Evolutionary conservation across 257 asterid genomes (phyloP).

Genomic region (Nicotiana sylvestris): DNA sequence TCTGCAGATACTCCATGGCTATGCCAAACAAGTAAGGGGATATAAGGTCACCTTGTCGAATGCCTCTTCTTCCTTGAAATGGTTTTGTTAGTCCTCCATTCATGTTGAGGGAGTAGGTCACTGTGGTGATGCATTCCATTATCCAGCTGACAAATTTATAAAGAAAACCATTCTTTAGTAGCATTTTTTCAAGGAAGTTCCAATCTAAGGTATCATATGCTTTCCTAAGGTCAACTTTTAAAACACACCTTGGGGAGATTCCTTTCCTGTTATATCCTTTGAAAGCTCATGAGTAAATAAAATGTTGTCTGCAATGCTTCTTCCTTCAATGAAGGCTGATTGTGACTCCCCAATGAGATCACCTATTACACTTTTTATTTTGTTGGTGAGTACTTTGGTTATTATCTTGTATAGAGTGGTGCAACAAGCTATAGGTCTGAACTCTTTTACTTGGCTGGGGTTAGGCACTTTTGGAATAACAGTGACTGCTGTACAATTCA

Average conservation of each 20-base stretch:
- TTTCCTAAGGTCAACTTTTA: not conserved
- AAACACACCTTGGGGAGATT: not conserved
- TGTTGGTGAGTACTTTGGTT: not conserved
- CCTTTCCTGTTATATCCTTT: not conserved
- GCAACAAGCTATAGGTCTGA: not conserved
- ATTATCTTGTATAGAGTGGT: too few relatives aligned
- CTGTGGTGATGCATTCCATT: not conserved
- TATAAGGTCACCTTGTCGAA: not conserved
- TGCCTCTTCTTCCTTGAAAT: not conserved
- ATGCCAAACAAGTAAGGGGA: too few relatives aligned
- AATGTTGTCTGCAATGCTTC: not conserved
- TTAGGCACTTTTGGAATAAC: too few relatives aligned
- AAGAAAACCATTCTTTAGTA: not conserved
- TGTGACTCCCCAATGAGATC: too few relatives aligned
- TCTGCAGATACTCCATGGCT: too few relatives aligned
- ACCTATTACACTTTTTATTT: too few relatives aligned
- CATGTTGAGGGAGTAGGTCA: not conserved
- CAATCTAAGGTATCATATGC: not conserved
- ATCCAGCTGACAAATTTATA: not conserved
- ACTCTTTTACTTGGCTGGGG: not conserved
- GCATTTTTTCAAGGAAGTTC: not conserved
- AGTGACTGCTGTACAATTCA: too few relatives aligned
- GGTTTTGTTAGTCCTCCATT: not conserved
- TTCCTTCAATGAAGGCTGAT: not conserved
- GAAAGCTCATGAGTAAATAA: not conserved